These are phyloP conservation scores for Dalbergia cultrata DNA, from an alignment of 306 rosid genomes.

Conservation along the genomic window DNA sequence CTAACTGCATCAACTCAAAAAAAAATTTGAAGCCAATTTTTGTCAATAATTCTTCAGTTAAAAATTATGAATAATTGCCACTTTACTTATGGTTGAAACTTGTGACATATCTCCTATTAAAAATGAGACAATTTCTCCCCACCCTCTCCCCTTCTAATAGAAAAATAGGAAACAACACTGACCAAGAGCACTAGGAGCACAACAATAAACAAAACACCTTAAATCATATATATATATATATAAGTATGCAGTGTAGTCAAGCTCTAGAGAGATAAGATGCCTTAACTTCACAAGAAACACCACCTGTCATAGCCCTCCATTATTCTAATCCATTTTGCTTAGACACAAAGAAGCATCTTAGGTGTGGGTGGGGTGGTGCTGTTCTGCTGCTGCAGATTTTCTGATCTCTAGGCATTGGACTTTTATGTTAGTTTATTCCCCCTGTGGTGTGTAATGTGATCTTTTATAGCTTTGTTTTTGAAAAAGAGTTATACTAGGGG, in stretches of 20 bases:
- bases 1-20: neutral
- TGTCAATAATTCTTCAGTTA: neutral
- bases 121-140: neutral
- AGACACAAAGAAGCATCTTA: constrained; percentile 60
- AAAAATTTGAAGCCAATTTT: neutral
- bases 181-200: constrained; percentile 27
- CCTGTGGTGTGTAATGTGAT: neutral
- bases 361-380: constrained; percentile 54
- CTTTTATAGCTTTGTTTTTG: constrained; percentile 38
- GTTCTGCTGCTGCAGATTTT: constrained; percentile 49
- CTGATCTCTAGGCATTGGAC: constrained; percentile 63
- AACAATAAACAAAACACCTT: constrained; percentile 47
- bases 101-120: neutral
- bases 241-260: constrained; percentile 40
- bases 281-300: constrained; percentile 46
- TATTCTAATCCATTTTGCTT: constrained; percentile 49
- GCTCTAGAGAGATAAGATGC: constrained; percentile 39
- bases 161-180: constrained; percentile 5
- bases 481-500: neutral
- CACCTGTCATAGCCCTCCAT: constrained; percentile 43
- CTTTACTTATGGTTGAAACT: neutral
- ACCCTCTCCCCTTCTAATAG: neutral
- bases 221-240: neutral
- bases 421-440: constrained; percentile 47
- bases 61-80: neutral